phyloP scores from a whole-genome alignment of 2,329 filamentous ascomycete species.

The Colletotrichum cordylinicola region DNA sequence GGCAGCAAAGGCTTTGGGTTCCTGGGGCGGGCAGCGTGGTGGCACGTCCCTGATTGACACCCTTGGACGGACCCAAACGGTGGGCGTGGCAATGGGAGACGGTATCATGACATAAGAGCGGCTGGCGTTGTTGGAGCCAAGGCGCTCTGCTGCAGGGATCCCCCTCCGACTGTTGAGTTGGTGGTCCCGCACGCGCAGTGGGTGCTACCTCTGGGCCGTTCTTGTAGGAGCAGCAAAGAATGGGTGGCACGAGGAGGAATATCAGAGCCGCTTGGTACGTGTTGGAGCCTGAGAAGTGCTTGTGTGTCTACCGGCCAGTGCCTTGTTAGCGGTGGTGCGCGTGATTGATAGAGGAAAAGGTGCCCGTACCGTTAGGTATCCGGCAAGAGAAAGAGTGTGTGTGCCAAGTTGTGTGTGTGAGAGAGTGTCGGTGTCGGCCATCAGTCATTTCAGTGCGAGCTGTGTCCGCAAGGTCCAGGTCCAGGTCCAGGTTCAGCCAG shows the following conservation, averaged over 20 bases:
- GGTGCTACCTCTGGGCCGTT: background rate
- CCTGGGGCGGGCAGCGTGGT: background rate
- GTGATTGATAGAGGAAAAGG: background rate
- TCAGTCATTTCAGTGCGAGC: background rate
- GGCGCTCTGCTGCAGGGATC: constrained; percentile 7
- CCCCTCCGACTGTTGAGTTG: constrained; percentile 1
- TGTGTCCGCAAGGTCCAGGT: background rate
- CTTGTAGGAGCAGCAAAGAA: background rate
- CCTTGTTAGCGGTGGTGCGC: background rate
- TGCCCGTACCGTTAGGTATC: background rate
- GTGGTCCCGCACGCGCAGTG: background rate
- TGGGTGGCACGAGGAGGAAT: background rate
- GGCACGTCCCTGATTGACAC: constrained; percentile 3
- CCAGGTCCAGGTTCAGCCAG: background rate
- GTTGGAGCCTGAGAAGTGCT: background rate
- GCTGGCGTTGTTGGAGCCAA: background rate
- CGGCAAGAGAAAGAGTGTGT: background rate
- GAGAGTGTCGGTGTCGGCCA: background rate
- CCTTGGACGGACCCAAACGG: constrained; percentile 16
- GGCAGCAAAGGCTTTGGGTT: background rate
- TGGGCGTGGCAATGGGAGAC: constrained; percentile 9
- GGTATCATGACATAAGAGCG: constrained; percentile 15
- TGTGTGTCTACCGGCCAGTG: background rate
- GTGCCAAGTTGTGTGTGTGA: background rate
- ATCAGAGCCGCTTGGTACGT: constrained; percentile 12